These are phyloP conservation scores for Begonia fuchsioides DNA, from an alignment of 306 rosid species.

Conservation along the genomic window DNA sequence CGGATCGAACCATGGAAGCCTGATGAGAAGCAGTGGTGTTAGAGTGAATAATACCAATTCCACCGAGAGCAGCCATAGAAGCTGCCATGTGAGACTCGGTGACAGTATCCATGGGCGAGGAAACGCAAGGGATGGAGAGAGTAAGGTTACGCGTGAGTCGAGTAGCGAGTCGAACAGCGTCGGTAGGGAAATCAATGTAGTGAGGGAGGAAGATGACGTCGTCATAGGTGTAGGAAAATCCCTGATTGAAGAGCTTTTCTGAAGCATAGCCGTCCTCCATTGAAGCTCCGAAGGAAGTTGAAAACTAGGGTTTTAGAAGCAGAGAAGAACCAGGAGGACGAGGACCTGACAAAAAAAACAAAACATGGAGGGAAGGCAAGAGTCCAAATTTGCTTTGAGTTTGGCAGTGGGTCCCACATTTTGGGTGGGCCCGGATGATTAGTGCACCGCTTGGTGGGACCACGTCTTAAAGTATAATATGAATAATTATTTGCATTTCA, in stretches of 20 bases:
- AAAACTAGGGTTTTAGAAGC: too few relatives aligned
- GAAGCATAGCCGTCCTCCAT: conserved; percentile 72
- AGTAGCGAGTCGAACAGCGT: conserved; percentile 42
- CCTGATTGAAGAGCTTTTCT: conserved; percentile 54
- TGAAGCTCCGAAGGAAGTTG: not conserved
- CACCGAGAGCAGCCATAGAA: conserved; percentile 74
- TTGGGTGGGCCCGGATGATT: too few relatives aligned
- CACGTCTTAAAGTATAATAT: too few relatives aligned
- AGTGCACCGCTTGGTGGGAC: too few relatives aligned
- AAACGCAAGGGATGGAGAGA: conserved; percentile 52
- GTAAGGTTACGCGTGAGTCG: conserved; percentile 41
- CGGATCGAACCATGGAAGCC: conserved; percentile 40
- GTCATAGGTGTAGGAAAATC: conserved; percentile 84
- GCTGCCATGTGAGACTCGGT: conserved; percentile 67
- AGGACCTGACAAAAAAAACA: not conserved
- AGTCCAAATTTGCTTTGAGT: not conserved
- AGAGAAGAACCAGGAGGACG: not conserved
- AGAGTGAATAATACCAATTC: conserved; percentile 53
- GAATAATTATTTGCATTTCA: too few relatives aligned
- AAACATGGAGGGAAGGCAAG: not conserved
- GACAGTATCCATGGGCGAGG: conserved; percentile 97
- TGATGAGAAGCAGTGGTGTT: conserved; percentile 35
- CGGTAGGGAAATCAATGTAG: conserved; percentile 79
- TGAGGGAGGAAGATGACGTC: conserved; percentile 87
- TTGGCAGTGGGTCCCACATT: too few relatives aligned